Percentiles rank a stretch among this genome's conserved stretches.
phyloP scores from a whole-genome alignment of 1,139 yeast species.

The Yamadazyma sp. region DNA sequence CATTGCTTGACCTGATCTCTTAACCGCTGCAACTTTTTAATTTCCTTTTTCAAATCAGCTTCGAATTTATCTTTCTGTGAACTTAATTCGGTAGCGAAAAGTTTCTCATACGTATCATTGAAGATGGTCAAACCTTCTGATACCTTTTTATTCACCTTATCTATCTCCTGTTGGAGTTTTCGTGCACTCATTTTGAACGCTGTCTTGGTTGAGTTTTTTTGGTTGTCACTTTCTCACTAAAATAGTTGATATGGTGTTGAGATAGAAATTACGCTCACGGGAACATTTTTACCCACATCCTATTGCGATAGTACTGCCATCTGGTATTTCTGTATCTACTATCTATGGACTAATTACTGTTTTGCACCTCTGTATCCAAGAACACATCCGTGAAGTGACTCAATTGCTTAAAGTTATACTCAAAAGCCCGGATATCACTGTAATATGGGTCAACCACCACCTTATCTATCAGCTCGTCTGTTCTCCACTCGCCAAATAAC shows the following conservation, averaged over 20 bases:
- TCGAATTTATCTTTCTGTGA: conserved; percentile 95
- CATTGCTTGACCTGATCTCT: conserved; percentile 96
- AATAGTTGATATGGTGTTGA: not conserved
- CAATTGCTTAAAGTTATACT: conserved; percentile 72
- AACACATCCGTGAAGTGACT: conserved; percentile 70
- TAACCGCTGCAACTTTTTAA: conserved; percentile 89
- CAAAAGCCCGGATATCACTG: conserved; percentile 83
- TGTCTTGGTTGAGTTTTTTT: not conserved
- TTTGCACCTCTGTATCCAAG: conserved; percentile 45
- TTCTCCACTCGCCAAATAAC: conserved; percentile 78
- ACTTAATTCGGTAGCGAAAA: conserved; percentile 76
- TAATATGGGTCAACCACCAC: conserved; percentile 90
- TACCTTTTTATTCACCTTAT: conserved; percentile 91
- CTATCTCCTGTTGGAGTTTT: conserved; percentile 74
- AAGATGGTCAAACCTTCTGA: conserved; percentile 89
- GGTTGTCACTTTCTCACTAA: not conserved
- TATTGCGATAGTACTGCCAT: too few relatives aligned
- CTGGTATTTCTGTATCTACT: too few relatives aligned
- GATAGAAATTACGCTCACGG: not conserved
- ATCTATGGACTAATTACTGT: not conserved
- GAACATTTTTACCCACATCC: too few relatives aligned
- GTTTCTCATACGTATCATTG: conserved; percentile 84
- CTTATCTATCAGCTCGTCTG: conserved; percentile 45
- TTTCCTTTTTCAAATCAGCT: conserved; percentile 90
- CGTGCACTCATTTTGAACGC: conserved; percentile 38